Base-by-base conservation (phyloP, 495 filamentous ascomycete genomes). In the Terfezia boudieri region DNA sequence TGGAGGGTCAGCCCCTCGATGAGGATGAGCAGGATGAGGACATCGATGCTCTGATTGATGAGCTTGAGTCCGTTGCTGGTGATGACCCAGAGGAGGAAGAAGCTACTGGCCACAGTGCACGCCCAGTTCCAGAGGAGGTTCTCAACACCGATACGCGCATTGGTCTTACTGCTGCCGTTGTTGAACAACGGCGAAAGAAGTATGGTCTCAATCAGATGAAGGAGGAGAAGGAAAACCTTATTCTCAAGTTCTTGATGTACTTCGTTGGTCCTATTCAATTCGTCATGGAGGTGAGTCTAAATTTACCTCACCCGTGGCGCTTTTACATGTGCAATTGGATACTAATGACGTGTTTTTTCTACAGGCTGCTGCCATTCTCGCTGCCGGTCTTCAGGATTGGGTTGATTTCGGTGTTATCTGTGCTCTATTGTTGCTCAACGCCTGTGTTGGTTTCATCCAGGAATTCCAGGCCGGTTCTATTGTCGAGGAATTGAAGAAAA, bases 221-320 rank as follows among this genome's bases (percentile, higher is more conserved):
- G 68, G 82, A 89, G 67, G 82, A 89, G 69, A 90, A 86, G 69
- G 77, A 81, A 64, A 89, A 84, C 60, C 64, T 84, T n/a, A 66
- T 87, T 51, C 72, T 88, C 58, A 86, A 90, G 70, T 92, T 94
- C 65, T 66, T 92, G 22, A 71, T 71, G 56, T 90, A 82, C 71
- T 93, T 94, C 70, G 73, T 87, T 59, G 86, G 86, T 58, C 86
- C 86, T 36, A 88, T 94, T 62, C 86, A 93, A 66, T 87, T 86
- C 69, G 86, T 92, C 65, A 94, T 94, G 86, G 83, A 89, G 76
- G 81, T 84, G 71, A 66, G 75, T 53, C 43, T 51, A 23, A 7
- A 32, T n/a, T 43, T 9, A 53, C 36, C 60, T 53, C 37, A 55
- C 37, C 14, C 36, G 26, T 37, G 6, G 36, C 37, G n/a, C 38